Percentiles rank a stretch among this genome's conserved stretches.
Conservation (phyloP, 495 filamentous ascomycete species). For the Recurvomyces mirabilis region DNA sequence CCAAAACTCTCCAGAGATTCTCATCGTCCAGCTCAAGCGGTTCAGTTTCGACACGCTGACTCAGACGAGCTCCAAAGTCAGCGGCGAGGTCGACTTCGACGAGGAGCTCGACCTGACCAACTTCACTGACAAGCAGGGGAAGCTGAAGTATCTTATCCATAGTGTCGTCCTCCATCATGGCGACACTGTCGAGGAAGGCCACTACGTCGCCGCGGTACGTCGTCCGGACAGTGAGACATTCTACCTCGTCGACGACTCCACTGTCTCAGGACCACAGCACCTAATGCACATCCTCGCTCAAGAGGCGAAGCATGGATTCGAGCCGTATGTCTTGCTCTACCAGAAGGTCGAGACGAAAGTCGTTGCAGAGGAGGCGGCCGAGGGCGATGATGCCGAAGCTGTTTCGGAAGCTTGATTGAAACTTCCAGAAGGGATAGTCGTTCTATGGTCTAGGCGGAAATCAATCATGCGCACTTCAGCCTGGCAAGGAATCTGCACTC, state of each 20-base stretch:
- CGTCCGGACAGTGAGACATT: not conserved
- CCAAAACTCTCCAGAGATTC: no score
- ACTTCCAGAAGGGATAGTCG: no score
- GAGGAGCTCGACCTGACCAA: conserved; percentile 4
- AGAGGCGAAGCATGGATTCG: no score
- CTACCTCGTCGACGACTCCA: not conserved
- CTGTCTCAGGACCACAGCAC: no score
- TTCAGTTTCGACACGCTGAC: not conserved
- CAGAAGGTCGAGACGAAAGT: no score
- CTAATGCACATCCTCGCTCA: no score
- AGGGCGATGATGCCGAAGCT: no score
- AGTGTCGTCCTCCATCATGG: conserved; percentile 1
- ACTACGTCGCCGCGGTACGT: conserved; percentile 7
- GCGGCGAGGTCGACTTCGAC: not conserved
- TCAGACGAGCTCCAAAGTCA: not conserved
- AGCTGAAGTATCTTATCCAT: conserved; percentile 2
- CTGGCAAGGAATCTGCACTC: not conserved
- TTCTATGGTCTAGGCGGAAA: no score
- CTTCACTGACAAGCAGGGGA: not conserved
- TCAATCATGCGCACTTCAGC: no score
- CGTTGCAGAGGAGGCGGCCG: no score
- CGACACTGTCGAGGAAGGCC: not conserved
- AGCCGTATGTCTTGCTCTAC: not conserved
- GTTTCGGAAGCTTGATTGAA: no score
- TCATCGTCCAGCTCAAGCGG: not conserved